phyloP scores from a whole-genome alignment of 2,329 filamentous ascomycete species.

The Chrysosporium queenslandicum region DNA sequence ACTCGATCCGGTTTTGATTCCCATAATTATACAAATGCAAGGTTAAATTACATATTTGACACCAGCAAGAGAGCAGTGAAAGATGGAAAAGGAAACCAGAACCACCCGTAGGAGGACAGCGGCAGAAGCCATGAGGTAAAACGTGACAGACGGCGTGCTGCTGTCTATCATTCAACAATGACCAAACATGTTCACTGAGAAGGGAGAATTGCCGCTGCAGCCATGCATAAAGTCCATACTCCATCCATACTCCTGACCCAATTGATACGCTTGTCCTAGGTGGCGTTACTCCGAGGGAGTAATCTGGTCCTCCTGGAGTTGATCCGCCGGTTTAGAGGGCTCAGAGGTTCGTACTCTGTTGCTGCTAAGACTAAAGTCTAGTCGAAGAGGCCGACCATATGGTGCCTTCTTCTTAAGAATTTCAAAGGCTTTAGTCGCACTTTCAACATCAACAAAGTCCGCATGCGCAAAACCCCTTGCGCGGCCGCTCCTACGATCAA shows the following conservation, averaged over 20 bases:
- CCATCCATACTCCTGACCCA: background rate
- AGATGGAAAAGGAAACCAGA: too few relatives aligned
- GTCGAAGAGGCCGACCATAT: conserved; percentile 54
- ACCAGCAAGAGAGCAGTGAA: too few relatives aligned
- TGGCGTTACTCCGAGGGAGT: background rate
- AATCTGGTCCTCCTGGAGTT: background rate
- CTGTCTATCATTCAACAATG: background rate
- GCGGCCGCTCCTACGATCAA: conserved; percentile 70
- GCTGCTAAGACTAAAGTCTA: conserved; percentile 49
- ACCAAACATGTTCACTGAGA: background rate
- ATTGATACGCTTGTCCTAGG: background rate
- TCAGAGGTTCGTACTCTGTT: conserved; percentile 1
- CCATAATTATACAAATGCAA: background rate
- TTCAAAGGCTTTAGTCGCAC: conserved; percentile 52
- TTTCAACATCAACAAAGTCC: conserved; percentile 61
- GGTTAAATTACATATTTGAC: background rate
- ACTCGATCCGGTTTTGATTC: background rate
- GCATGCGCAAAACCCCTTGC: conserved; percentile 76
- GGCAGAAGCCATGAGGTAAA: background rate
- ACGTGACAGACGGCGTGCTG: too few relatives aligned
- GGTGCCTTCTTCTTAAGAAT: conserved; percentile 48
- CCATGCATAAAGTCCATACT: background rate
- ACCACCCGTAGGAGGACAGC: background rate
- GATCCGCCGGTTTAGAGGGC: background rate
- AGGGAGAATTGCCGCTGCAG: background rate